phyloP scores from a whole-genome alignment of 768 basidiomycete species.

The Suillus brevipes region DNA sequence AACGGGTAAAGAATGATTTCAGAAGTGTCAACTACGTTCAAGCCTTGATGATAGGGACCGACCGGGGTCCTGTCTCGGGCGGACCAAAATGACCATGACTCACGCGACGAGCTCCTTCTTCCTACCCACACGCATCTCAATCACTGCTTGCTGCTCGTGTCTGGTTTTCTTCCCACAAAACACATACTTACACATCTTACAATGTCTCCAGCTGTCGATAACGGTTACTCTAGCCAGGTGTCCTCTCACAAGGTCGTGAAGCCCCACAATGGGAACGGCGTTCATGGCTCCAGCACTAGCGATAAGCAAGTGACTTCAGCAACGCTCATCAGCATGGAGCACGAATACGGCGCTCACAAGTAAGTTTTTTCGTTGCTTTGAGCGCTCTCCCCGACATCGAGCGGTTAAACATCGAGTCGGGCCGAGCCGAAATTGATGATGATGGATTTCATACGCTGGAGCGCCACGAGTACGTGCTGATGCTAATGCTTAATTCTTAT shows the following conservation, averaged over 20 bases:
- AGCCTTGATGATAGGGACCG: constrained; percentile 1
- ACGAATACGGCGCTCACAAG: constrained; percentile 88
- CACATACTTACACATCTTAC: background rate
- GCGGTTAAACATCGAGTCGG: constrained; percentile 20
- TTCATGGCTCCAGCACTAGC: background rate
- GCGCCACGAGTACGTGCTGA: constrained; percentile 24
- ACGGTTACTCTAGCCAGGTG: constrained; percentile 15
- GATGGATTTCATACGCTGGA: constrained; percentile 24
- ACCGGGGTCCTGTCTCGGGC: constrained; percentile 2
- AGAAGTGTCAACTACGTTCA: background rate
- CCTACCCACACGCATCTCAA: background rate
- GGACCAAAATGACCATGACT: background rate
- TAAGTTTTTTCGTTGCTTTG: constrained; percentile 42
- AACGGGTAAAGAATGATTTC: background rate
- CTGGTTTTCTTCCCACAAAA: background rate
- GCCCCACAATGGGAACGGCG: constrained; percentile 7
- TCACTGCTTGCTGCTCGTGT: background rate
- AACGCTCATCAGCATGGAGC: constrained; percentile 77
- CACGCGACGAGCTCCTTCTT: background rate
- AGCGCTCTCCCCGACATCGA: constrained; percentile 24
- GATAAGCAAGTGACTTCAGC: constrained; percentile 49
- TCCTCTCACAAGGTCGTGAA: constrained; percentile 18
- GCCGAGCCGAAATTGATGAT: constrained; percentile 15
- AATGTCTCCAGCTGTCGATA: constrained; percentile 26
- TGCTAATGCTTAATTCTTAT: constrained; percentile 43